Conservation (phyloP, 2,329 filamentous ascomycete species). For the Xylaria sp. region DNA sequence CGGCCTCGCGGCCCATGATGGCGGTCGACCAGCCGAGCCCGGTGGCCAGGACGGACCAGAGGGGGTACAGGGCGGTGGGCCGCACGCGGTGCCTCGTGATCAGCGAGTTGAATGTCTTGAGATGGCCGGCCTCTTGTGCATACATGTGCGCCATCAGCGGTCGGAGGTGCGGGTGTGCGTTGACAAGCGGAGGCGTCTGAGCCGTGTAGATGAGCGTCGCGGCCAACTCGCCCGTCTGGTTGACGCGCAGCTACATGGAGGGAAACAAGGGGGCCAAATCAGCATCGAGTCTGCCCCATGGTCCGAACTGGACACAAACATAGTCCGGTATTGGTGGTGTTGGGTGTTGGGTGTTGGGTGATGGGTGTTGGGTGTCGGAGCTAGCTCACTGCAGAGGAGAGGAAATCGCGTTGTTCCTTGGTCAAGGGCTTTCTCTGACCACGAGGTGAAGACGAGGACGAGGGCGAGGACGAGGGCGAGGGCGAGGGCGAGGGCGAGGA, state of each 20-base stretch:
- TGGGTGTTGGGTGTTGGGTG: too few species aligned
- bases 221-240: constrained; percentile 97
- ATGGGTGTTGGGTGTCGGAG: not conserved
- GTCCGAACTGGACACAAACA: constrained; percentile 3
- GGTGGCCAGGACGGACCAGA: constrained; percentile 85
- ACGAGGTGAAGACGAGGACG: constrained; percentile 49
- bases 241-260: constrained; percentile 78
- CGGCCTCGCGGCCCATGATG: constrained; percentile 88
- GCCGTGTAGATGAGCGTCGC: constrained; percentile 93
- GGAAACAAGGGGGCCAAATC: constrained; percentile 5
- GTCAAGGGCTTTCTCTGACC: constrained; percentile 70
- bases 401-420: constrained; percentile 76
- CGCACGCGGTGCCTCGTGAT: constrained; percentile 88
- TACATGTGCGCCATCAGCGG: constrained; percentile 98
- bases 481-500: constrained; percentile 48
- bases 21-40: constrained; percentile 90
- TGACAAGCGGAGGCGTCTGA: constrained; percentile 84
- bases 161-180: constrained; percentile 85
- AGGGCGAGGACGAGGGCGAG: constrained; percentile 42
- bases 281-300: constrained; percentile 6
- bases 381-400: constrained; percentile 74
- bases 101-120: constrained; percentile 84
- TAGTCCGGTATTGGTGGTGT: not conserved
- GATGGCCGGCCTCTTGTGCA: constrained; percentile 91
- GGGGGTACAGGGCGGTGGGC: constrained; percentile 89